A percentile compares a stretch with the other conserved stretches of the same genome.
phyloP scores from a whole-genome alignment of 2,329 filamentous ascomycete genomes.

The Apiospora kogelbergensis region DNA sequence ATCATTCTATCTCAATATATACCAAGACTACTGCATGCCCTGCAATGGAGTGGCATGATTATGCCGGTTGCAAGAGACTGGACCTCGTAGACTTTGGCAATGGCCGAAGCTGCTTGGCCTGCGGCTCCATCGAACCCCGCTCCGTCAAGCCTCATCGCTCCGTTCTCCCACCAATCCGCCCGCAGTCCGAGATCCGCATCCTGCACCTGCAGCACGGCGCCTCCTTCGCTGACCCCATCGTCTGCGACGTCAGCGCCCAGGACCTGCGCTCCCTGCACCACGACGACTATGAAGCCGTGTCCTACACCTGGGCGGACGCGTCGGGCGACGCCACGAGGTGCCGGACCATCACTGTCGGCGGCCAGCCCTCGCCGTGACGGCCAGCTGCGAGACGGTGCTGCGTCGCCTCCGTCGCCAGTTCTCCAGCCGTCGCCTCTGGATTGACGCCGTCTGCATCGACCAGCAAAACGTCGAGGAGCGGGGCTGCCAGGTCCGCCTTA shows the following conservation, averaged over 20 bases:
- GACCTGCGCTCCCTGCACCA: not conserved
- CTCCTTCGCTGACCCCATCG: constrained; percentile 5
- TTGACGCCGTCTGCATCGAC: constrained; percentile 18
- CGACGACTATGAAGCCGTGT: constrained; percentile 16
- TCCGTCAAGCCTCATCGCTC: not conserved
- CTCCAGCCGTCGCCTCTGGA: constrained; percentile 9
- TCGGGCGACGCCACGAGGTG: not conserved
- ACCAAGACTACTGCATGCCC: not conserved
- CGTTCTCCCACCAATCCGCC: constrained; percentile 7
- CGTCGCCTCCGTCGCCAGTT: not conserved
- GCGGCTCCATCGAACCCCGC: constrained; percentile 14
- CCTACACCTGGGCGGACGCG: constrained; percentile 18
- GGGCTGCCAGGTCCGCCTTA: constrained; percentile 17
- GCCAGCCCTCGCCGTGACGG: constrained; percentile 11
- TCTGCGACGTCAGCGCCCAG: constrained; percentile 10
- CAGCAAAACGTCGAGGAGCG: constrained; percentile 14
- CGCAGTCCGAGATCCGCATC: constrained; percentile 13
- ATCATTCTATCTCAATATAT: not conserved
- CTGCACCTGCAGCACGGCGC: constrained; percentile 7
- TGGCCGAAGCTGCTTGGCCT: constrained; percentile 12
- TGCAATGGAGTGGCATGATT: constrained; percentile 15
- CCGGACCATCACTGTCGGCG: constrained; percentile 8
- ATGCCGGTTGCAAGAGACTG: constrained; percentile 8
- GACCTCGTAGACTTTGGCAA: constrained; percentile 11
- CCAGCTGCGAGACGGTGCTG: constrained; percentile 15